Base-by-base conservation (phyloP, 768 basidiomycete genomes). In the Suillus weaverae region DNA sequence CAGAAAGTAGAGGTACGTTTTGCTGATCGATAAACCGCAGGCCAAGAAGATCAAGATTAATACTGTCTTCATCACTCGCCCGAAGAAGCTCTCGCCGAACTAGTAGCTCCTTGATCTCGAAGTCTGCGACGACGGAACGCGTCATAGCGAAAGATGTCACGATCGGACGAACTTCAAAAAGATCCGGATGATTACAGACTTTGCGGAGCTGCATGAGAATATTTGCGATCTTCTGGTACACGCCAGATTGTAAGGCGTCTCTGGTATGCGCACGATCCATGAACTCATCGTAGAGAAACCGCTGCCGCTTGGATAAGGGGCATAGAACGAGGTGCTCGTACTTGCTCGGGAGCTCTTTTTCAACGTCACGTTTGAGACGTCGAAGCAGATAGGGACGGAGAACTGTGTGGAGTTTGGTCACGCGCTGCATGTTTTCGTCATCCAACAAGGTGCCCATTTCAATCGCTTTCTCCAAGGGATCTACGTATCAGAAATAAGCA, bases 161-260 rank as follows among this genome's bases (percentile, higher is more conserved):
- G 65, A 89, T 88, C 1, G 95, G 92, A 70, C 95, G 89, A 60
- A 92, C 88, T 76, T 96, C 92, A 73, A 97, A 96, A 11, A 95
- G 81, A 76, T 95, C 91, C 0, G 96, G 97, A 76, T 98, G 95
- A 62, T 93, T 95, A 81, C 94, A 94, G 50, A 97, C 94, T 80
- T 99, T 98, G 62, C 97, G 90, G 4, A 99, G 84, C 74, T 99
- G 97, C 97, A 99, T 99, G 65, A 99, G 85, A 63, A 97, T 89
- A 73, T 99, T 99, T 70, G 92, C 92, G 51, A 94, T 90, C 77
- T 91, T 91, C 77, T 91, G 90, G 71, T 94, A 94, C 4, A 92
- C 83, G 4, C 95, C 96, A 2, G 94, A 94, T 26, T 89, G 81
- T 54, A 97, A 81, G 22, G 92, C 93, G 67, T 89, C 87, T 35